Percentiles rank a stretch among this genome's conserved stretches.
Conservation (phyloP, 805 yeast genomes). For the Brettanomyces naardenensis region DNA sequence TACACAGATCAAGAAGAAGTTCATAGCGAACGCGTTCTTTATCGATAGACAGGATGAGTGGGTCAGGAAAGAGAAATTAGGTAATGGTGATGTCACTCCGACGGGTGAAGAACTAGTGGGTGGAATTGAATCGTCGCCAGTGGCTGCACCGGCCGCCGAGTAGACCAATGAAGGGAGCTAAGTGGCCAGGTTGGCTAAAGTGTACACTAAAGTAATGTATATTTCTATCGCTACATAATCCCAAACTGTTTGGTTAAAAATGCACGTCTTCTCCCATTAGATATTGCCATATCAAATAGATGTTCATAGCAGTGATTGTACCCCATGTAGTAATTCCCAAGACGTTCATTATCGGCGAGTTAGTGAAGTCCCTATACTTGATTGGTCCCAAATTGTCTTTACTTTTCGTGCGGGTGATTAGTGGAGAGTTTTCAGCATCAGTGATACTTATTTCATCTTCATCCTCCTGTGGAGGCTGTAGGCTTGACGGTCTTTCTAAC, state of each 20-base stretch:
- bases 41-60: conserved; percentile 31
- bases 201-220: too few species aligned
- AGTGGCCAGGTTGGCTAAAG: too few species aligned
- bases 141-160: too few species aligned
- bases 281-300: conserved; percentile 36
- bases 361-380: conserved; percentile 46
- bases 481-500: background rate
- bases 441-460: background rate
- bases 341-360: conserved; percentile 48
- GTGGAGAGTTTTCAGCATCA: conserved; percentile 3
- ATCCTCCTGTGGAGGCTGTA: conserved; percentile 2
- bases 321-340: conserved; percentile 58
- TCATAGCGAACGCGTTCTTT: conserved; percentile 46
- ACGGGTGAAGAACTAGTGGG: background rate
- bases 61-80: conserved; percentile 1
- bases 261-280: conserved; percentile 28
- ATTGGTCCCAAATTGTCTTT: conserved; percentile 9
- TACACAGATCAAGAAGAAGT: conserved; percentile 56
- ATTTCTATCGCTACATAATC: too few species aligned
- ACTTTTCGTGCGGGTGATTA: conserved; percentile 11
- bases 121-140: background rate
- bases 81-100: too few species aligned
- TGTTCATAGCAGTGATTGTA: conserved; percentile 61
- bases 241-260: conserved; percentile 13
- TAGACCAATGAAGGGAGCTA: too few species aligned